Evolutionary conservation across 2,329 filamentous ascomycete genomes (phyloP).

Genomic region (Colletotrichum camelliae): DNA sequence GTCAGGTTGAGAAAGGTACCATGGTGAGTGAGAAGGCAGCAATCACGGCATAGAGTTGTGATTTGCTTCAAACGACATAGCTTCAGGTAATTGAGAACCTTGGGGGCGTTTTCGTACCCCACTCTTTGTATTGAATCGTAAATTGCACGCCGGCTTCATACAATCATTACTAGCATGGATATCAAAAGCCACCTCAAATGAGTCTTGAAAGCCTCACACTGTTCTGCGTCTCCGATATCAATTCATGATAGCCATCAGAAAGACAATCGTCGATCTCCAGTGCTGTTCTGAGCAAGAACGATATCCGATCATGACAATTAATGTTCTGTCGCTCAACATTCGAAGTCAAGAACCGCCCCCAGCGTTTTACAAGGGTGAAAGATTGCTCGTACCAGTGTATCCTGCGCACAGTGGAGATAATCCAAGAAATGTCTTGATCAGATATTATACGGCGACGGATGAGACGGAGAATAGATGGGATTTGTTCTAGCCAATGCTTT

Average conservation of each 20-base stretch:
- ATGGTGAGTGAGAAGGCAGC: background rate
- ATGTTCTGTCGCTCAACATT: too few species aligned
- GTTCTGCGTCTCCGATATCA: too few species aligned
- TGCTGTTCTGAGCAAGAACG: too few species aligned
- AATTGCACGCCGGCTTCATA: background rate
- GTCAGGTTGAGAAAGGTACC: background rate
- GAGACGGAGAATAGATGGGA: background rate
- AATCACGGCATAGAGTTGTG: background rate
- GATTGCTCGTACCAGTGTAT: background rate
- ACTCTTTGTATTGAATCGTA: background rate
- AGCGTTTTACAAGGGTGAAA: background rate
- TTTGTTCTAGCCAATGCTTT: background rate
- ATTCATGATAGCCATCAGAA: too few species aligned
- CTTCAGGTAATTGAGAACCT: background rate
- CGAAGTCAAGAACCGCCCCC: too few species aligned
- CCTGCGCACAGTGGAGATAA: background rate
- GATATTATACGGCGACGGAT: rapidly evolving
- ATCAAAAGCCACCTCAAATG: too few species aligned
- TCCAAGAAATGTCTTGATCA: background rate
- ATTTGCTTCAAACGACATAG: background rate
- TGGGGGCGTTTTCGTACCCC: background rate
- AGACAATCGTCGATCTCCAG: too few species aligned
- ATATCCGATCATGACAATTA: too few species aligned
- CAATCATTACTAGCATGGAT: too few species aligned
- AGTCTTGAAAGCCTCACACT: too few species aligned